phyloP scores from a whole-genome alignment of 768 basidiomycete genomes.

The Hygrophorus pudorinus region DNA sequence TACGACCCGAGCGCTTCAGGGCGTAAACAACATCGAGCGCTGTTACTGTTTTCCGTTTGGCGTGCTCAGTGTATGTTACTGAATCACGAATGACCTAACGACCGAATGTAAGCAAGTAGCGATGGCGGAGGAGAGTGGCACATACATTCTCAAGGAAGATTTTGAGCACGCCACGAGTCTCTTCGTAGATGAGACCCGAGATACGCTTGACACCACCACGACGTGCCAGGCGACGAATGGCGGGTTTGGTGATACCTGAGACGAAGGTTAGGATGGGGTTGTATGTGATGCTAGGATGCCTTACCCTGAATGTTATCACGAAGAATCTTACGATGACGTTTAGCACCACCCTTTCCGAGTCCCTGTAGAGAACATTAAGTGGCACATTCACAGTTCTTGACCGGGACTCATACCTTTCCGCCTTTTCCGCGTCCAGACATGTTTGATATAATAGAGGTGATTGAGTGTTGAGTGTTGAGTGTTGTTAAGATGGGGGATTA shows the following conservation, averaged over 20 bases:
- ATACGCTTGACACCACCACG: slow-evolving; percentile 93
- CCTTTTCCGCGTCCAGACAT: slow-evolving; percentile 77
- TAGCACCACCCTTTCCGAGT: slow-evolving; percentile 79
- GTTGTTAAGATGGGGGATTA: slow-evolving; percentile 1
- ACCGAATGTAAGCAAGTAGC: neutral
- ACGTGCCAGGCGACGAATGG: slow-evolving; percentile 80
- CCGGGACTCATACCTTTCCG: slow-evolving; percentile 40
- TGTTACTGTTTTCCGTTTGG: slow-evolving; percentile 79
- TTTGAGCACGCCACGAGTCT: slow-evolving; percentile 86
- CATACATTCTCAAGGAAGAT: slow-evolving; percentile 74
- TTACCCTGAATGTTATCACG: slow-evolving; percentile 62
- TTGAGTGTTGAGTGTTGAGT: slow-evolving; percentile 1
- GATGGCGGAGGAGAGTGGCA: too few relatives aligned
- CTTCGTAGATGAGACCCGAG: slow-evolving; percentile 80
- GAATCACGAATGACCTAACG: slow-evolving; percentile 72
- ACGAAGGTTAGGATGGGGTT: neutral
- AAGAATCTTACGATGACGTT: slow-evolving; percentile 78
- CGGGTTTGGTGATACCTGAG: slow-evolving; percentile 71
- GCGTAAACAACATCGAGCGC: slow-evolving; percentile 81
- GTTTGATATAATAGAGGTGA: slow-evolving; percentile 3
- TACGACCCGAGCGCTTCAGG: slow-evolving; percentile 62
- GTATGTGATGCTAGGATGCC: slow-evolving; percentile 4
- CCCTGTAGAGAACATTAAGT: slow-evolving; percentile 28
- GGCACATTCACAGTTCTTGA: neutral
- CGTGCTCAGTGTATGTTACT: slow-evolving; percentile 90